phyloP scores from a whole-genome alignment of 805 yeast genomes.

The Yamadazyma nakazawae region DNA sequence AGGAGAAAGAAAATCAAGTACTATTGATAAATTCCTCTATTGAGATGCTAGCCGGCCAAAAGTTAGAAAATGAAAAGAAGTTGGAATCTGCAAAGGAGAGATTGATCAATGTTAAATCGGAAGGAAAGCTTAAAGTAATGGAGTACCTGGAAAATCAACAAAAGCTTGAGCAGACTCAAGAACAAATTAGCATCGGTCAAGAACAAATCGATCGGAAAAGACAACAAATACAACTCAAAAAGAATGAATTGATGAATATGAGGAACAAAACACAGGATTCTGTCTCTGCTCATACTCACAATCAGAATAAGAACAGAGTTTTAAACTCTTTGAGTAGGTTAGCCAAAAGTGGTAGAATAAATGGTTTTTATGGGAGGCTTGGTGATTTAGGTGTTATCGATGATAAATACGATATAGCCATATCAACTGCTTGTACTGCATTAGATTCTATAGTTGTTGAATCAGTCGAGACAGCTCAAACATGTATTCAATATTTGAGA shows the following conservation, averaged over 20 bases:
- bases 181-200: conserved; percentile 58
- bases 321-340: conserved; percentile 64
- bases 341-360: conserved; percentile 75
- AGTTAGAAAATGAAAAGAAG: conserved; percentile 34
- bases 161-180: conserved; percentile 46
- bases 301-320: conserved; percentile 71
- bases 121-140: conserved; percentile 49
- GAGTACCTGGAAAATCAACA: conserved; percentile 43
- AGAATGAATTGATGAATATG: conserved; percentile 46
- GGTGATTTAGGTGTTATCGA: conserved; percentile 94
- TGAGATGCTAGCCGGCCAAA: conserved; percentile 52
- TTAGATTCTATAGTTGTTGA: conserved; percentile 93
- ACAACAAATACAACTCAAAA: conserved; percentile 49
- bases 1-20: conserved; percentile 59
- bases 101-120: conserved; percentile 43
- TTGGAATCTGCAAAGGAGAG: conserved; percentile 42
- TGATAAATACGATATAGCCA: conserved; percentile 84
- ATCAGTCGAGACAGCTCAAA: conserved; percentile 56
- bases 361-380: conserved; percentile 83
- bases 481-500: conserved; percentile 74
- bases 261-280: conserved; percentile 71
- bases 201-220: conserved; percentile 52
- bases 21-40: conserved; percentile 64
- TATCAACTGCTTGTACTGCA: conserved; percentile 91
- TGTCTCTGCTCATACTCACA: conserved; percentile 49